phyloP scores from a whole-genome alignment of 2,329 filamentous ascomycete genomes.

The Talaromyces sp. region DNA sequence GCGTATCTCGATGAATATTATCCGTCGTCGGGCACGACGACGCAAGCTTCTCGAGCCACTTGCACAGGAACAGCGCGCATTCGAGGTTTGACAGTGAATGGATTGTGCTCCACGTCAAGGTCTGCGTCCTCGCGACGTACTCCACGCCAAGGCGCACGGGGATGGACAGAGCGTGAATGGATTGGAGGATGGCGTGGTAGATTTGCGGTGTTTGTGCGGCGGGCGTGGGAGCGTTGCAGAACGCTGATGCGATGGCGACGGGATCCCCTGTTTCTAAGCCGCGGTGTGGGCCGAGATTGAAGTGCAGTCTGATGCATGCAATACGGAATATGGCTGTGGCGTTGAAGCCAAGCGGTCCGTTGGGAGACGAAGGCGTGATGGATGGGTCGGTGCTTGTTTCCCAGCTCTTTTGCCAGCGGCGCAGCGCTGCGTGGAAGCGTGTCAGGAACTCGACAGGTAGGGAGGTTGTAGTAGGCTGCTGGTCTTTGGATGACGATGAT shows the following conservation, averaged over 20 bases:
- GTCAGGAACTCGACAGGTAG: constrained; percentile 6
- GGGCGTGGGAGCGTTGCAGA: constrained; percentile 5
- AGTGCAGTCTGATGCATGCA: constrained; percentile 18
- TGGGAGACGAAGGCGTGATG: constrained; percentile 16
- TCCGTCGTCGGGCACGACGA: background rate
- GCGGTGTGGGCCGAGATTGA: constrained; percentile 12
- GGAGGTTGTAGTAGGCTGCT: background rate
- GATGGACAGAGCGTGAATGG: constrained; percentile 19
- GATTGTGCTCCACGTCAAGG: constrained; percentile 34
- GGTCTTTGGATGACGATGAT: background rate
- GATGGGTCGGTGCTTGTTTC: constrained; percentile 17
- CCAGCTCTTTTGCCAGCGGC: constrained; percentile 18
- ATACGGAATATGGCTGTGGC: constrained; percentile 18
- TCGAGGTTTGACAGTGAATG: constrained; percentile 32
- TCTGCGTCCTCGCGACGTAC: constrained; percentile 31
- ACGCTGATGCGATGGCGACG: constrained; percentile 5
- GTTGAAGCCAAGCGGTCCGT: constrained; percentile 18
- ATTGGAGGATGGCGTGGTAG: constrained; percentile 17
- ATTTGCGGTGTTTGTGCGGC: constrained; percentile 10
- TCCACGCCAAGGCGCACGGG: constrained; percentile 29
- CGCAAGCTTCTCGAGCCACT: constrained; percentile 31
- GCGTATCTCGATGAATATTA: constrained; percentile 6
- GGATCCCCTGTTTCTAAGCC: constrained; percentile 12
- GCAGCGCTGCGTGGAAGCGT: constrained; percentile 11
- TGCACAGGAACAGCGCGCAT: constrained; percentile 37